Evolutionary conservation across 306 rosid genomes (phyloP).

Genomic region (Cucurbita pepo): DNA sequence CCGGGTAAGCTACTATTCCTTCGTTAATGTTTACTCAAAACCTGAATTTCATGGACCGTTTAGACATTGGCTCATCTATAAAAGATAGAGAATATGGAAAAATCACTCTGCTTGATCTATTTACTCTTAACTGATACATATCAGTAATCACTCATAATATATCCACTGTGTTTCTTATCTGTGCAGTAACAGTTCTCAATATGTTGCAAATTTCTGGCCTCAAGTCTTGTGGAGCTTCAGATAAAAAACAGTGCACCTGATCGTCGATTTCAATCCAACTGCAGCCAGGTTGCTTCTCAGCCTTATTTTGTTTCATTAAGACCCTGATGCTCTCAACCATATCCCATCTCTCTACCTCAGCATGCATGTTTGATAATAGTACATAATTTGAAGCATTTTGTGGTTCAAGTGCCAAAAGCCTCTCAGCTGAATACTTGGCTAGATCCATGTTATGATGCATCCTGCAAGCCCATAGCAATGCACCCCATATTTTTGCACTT

Average conservation of each 20-base stretch:
- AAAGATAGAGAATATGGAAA: not conserved
- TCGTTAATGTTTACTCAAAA: too few relatives aligned
- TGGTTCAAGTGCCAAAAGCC: slow-evolving; percentile 59
- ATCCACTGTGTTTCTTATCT: slow-evolving; percentile 35
- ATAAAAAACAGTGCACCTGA: slow-evolving; percentile 38
- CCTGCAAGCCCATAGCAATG: slow-evolving; percentile 59
- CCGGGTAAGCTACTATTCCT: too few relatives aligned
- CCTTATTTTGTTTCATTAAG: slow-evolving; percentile 35
- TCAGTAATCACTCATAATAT: slow-evolving; percentile 9
- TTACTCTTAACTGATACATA: not conserved
- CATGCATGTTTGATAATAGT: slow-evolving; percentile 61
- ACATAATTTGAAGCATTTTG: slow-evolving; percentile 53
- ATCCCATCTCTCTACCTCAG: slow-evolving; percentile 62
- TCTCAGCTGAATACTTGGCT: slow-evolving; percentile 37
- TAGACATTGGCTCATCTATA: not conserved
- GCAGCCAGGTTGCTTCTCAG: slow-evolving; percentile 57
- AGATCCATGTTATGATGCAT: slow-evolving; percentile 36
- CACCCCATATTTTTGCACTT: slow-evolving; percentile 65
- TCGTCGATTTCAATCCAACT: slow-evolving; percentile 64
- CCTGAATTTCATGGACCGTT: not conserved
- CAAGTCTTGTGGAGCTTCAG: slow-evolving; percentile 29
- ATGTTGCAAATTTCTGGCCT: slow-evolving; percentile 21
- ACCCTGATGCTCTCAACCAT: slow-evolving; percentile 56
- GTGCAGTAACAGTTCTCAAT: slow-evolving; percentile 27
- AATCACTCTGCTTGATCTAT: not conserved